These are phyloP conservation scores for Platismatia glauca DNA, from an alignment of 495 filamentous ascomycete genomes.

Conservation along the genomic window DNA sequence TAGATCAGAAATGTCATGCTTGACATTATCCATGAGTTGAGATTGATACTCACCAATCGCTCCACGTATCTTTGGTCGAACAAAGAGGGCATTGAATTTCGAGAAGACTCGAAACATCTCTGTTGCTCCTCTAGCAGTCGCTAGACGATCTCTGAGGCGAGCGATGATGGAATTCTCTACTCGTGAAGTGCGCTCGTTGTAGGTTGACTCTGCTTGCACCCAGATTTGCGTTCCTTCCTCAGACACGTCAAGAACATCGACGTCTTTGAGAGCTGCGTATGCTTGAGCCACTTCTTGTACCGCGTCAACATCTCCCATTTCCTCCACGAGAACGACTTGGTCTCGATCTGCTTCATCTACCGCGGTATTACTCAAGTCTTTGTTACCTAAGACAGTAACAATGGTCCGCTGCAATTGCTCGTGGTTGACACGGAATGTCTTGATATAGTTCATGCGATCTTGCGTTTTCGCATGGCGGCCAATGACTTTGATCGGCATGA, in stretches of 20 bases:
- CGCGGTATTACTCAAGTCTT: slow-evolving; percentile 41
- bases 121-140: slow-evolving; percentile 89
- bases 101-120: slow-evolving; percentile 99
- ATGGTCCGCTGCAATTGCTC: slow-evolving; percentile 96
- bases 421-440: slow-evolving; percentile 88
- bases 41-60: slow-evolving; percentile 97
- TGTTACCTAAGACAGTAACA: slow-evolving; percentile 81
- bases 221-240: slow-evolving; percentile 80
- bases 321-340: slow-evolving; percentile 67
- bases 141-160: slow-evolving; percentile 81
- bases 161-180: slow-evolving; percentile 99
- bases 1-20: slow-evolving; percentile 81
- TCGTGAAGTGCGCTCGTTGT: slow-evolving; percentile 91
- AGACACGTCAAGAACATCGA: slow-evolving; percentile 89
- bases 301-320: slow-evolving; percentile 97
- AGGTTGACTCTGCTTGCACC: slow-evolving; percentile 85
- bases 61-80: slow-evolving; percentile 92
- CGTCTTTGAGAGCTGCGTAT: slow-evolving; percentile 84
- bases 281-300: slow-evolving; percentile 92
- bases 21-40: slow-evolving; percentile 93
- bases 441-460: slow-evolving; percentile 83
- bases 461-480: slow-evolving; percentile 79
- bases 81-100: slow-evolving; percentile 97
- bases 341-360: slow-evolving; percentile 40
- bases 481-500: slow-evolving; percentile 93